Conservation (phyloP, 345 rosid genomes). For the Linum tenue region DNA sequence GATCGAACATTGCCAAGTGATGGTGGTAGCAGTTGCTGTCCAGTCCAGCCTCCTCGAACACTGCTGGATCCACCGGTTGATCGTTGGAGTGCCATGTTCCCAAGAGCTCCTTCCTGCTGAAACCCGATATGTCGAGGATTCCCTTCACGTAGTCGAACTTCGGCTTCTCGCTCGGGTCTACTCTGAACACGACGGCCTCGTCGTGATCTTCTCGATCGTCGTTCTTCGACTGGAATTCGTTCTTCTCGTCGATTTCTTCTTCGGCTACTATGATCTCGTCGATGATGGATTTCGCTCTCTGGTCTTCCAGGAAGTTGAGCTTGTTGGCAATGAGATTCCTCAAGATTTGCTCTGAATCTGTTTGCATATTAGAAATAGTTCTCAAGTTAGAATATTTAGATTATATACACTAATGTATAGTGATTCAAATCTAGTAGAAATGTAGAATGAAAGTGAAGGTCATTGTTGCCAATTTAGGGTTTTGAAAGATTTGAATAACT, state of each 20-base stretch:
- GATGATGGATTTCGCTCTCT: conserved; percentile 10
- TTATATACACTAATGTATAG: background rate
- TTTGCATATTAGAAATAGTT: background rate
- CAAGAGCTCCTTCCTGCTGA: conserved; percentile 35
- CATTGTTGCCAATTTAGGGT: no score
- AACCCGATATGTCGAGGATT: conserved; percentile 61
- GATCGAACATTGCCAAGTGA: conserved; percentile 45
- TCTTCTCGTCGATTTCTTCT: background rate
- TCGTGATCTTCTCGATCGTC: background rate
- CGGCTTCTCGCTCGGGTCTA: conserved; percentile 36
- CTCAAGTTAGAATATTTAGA: background rate
- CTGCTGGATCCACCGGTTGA: conserved; percentile 53
- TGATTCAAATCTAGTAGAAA: no score
- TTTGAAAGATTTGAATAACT: no score
- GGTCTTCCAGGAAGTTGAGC: conserved; percentile 7
- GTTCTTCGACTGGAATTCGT: conserved; percentile 8
- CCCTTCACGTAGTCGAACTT: conserved; percentile 60
- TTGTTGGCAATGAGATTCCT: background rate
- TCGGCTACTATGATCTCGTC: conserved; percentile 3
- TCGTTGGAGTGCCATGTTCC: conserved; percentile 58
- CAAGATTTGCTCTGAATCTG: conserved; percentile 15
- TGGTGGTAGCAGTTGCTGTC: conserved; percentile 33
- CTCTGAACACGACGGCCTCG: conserved; percentile 17
- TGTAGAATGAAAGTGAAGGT: no score
- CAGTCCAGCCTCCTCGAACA: conserved; percentile 38